Evolutionary conservation across 2,329 filamentous ascomycete genomes (phyloP), one percentile per base, ranked within the genome.

Genomic region (Cordyceps javanica): DNA sequence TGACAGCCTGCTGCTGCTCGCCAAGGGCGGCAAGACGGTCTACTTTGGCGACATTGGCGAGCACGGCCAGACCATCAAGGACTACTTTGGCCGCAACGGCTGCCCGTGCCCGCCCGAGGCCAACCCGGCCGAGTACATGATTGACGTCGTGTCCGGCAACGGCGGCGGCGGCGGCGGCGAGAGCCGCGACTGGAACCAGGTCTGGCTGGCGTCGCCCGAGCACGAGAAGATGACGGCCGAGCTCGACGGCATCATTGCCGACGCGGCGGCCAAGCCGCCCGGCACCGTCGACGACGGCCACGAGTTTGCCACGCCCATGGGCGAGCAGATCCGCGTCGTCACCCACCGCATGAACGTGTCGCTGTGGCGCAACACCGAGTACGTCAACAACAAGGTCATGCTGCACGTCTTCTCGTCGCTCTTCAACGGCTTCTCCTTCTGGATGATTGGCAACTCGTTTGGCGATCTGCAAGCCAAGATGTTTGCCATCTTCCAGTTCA

Each of bases 91-190:
- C 42, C 73, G 75, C 21, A 80, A 89, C 59, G 88, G 87, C 5
- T 85, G 82, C 0, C 77, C 80, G 1, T 88, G 87, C 61, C 79
- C 81, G 0, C 62, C 74, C 0, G 80, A 83, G 0, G 82, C 82
- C 19, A 91, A 91, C 64, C 87, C 87, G 1, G 88, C 88, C 0
- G 88, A 91, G 68, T 89, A 86, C 75, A 90, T 91, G 84, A 82
- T 91, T 54, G 77, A 82, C 51, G 77, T 80, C 19, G 77, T 80
- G 14, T 80, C 81, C 1, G 81, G 81, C 0, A 34, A 30, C 0
- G 14, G 25, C 36, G 65, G 79, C 30, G 30, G 30, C 39, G 21
- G 19, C 1, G 77, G 75, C 0, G 74, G 72, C 55, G 71, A n/a
- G n/a, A n/a, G 64, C 64, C 75, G 62, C 44, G 80, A 89, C 66